Percentiles rank a stretch among this genome's conserved stretches.
These are phyloP conservation scores for Mycena amicta DNA, from an alignment of 768 basidiomycete genomes.

Conservation along the genomic window DNA sequence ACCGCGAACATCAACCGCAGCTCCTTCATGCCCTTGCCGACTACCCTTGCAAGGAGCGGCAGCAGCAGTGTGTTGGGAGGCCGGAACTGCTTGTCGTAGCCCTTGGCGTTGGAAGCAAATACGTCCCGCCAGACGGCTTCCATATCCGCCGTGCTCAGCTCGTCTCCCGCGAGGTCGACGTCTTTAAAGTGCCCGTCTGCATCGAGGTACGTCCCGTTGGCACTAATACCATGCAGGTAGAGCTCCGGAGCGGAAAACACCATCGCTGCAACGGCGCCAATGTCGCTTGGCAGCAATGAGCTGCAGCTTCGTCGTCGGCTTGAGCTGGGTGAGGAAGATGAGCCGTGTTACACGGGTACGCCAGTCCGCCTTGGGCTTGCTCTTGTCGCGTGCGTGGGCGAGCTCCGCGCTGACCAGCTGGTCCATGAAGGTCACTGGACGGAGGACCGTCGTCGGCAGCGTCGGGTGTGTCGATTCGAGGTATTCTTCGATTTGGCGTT, in stretches of 20 bases:
- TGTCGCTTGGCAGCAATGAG: constrained; percentile 13
- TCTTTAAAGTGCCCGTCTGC: background rate
- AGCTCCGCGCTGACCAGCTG: constrained; percentile 3
- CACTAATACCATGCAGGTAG: background rate
- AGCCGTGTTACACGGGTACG: background rate
- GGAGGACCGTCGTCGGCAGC: constrained; percentile 15
- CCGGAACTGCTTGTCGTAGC: constrained; percentile 6
- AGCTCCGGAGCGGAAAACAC: constrained; percentile 4
- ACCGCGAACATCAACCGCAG: constrained; percentile 19
- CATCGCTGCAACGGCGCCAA: constrained; percentile 7
- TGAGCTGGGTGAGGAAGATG: constrained; percentile 13
- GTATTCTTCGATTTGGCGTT: constrained; percentile 13
- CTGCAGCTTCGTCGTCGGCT: constrained; percentile 5
- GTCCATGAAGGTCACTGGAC: constrained; percentile 20
- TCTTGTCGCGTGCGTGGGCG: background rate
- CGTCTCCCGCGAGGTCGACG: constrained; percentile 16
- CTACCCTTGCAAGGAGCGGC: background rate
- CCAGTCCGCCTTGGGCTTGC: background rate
- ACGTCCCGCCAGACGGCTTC: constrained; percentile 18
- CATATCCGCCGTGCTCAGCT: constrained; percentile 6
- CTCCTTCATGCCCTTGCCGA: constrained; percentile 8
- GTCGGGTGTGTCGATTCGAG: background rate
- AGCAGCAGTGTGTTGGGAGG: constrained; percentile 5
- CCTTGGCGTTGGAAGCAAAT: background rate
- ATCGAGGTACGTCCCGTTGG: background rate